Conservation (phyloP, 495 filamentous ascomycete genomes). For the Penicillium turbatum region DNA sequence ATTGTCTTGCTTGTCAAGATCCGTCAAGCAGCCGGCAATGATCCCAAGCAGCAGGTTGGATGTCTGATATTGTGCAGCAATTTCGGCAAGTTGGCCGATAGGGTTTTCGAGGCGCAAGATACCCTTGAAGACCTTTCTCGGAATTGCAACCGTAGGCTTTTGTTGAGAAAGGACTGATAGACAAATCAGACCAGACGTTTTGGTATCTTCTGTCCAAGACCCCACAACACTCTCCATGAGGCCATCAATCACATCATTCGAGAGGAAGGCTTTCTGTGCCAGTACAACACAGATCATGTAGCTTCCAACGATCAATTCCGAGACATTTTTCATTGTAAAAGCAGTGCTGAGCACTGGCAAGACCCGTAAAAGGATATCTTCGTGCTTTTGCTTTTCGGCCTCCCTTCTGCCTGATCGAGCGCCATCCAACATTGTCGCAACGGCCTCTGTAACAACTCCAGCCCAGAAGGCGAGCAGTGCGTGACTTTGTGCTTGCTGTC, state of each 20-base stretch:
- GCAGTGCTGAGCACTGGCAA: conserved; percentile 72
- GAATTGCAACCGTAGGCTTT: conserved; percentile 53
- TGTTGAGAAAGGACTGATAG: conserved; percentile 75
- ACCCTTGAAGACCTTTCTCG: conserved; percentile 63
- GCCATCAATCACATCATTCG: conserved; percentile 66
- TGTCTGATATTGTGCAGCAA: conserved; percentile 60
- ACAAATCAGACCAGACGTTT: conserved; percentile 71
- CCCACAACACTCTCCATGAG: conserved; percentile 81
- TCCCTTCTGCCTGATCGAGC: conserved; percentile 64
- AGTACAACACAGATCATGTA: conserved; percentile 88
- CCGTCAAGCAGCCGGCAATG: conserved; percentile 59
- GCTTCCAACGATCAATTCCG: conserved; percentile 74
- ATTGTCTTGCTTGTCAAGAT: conserved; percentile 56
- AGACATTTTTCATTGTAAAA: conserved; percentile 63
- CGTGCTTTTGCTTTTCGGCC: conserved; percentile 66
- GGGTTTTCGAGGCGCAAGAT: conserved; percentile 61
- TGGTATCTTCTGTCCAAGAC: conserved; percentile 68
- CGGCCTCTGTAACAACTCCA: conserved; percentile 72
- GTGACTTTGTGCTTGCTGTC: conserved; percentile 64
- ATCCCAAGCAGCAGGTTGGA: conserved; percentile 72
- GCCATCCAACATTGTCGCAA: conserved; percentile 72
- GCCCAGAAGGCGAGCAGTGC: conserved; percentile 84
- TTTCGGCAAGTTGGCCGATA: conserved; percentile 51
- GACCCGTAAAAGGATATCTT: conserved; percentile 69
- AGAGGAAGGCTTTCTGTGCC: conserved; percentile 70